Percentiles rank a stretch among this genome's conserved stretches.
These are phyloP conservation scores for Radiomyces spectabilis DNA, from an alignment of 192 early-diverging fungal species.

Conservation along the genomic window DNA sequence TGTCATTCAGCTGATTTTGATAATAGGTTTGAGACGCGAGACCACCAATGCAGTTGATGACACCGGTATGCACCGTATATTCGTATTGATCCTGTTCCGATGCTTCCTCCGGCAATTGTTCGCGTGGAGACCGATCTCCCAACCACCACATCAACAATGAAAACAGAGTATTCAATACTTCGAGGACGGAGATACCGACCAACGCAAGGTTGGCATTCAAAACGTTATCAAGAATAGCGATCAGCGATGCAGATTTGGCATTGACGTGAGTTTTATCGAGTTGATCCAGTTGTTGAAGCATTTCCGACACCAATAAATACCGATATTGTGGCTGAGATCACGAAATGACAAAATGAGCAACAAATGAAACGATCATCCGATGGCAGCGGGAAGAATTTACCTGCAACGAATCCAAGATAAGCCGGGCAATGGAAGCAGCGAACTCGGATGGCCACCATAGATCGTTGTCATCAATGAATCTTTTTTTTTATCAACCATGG, in stretches of 20 bases:
- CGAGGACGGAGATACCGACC: constrained; percentile 42
- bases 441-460: constrained; percentile 27
- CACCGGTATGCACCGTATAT: constrained; percentile 7
- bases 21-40: constrained; percentile 52
- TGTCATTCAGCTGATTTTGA: constrained; percentile 49
- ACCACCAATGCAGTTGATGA: constrained; percentile 26
- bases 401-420: constrained; percentile 25
- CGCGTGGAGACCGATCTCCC: neutral
- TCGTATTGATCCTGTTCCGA: neutral
- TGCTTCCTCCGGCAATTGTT: neutral
- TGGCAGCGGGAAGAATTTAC: neutral
- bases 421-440: constrained; percentile 11
- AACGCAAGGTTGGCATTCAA: constrained; percentile 31
- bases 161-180: constrained; percentile 41
- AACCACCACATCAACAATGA: constrained; percentile 28
- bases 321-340: constrained; percentile 37
- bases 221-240: constrained; percentile 33
- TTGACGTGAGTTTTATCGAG: neutral
- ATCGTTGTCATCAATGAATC: constrained; percentile 17
- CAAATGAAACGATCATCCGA: neutral
- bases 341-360: neutral
- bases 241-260: constrained; percentile 33
- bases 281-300: constrained; percentile 32
- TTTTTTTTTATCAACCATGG: neutral
- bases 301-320: constrained; percentile 39